A percentile compares a stretch with the other conserved stretches of the same genome.
Evolutionary conservation across 192 early-diverging fungal species (phyloP).

Genomic region (Haplosporangium gracile): DNA sequence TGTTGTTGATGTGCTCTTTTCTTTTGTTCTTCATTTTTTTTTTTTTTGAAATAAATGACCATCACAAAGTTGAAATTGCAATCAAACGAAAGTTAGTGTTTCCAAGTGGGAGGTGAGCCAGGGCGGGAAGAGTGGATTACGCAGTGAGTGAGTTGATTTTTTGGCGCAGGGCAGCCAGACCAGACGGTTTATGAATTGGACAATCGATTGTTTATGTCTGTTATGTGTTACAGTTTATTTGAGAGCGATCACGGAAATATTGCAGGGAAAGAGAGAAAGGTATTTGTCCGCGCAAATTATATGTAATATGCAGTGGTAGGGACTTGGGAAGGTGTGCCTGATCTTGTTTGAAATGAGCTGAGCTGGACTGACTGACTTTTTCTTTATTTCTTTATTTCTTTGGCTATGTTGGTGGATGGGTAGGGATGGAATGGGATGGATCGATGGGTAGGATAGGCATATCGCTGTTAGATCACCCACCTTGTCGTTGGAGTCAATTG

Average conservation of each 20-base stretch:
- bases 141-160: neutral
- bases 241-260: constrained; percentile 4
- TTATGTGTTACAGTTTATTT: neutral
- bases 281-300: neutral
- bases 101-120: neutral
- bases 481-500: too few relatives aligned
- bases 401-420: too few relatives aligned
- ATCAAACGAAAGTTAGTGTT: neutral
- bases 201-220: neutral
- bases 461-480: too few relatives aligned
- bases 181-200: neutral
- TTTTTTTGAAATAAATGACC: neutral
- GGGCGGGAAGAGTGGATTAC: neutral
- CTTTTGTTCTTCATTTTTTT: neutral
- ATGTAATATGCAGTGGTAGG: neutral
- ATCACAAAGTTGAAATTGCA: neutral
- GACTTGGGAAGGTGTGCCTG: too few relatives aligned
- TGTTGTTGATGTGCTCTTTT: neutral
- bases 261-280: neutral
- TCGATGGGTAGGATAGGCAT: too few relatives aligned
- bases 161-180: neutral
- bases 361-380: too few relatives aligned
- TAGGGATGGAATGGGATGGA: too few relatives aligned
- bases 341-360: too few relatives aligned
- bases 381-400: too few relatives aligned